Evolutionary conservation across 2,329 filamentous ascomycete genomes (phyloP).

Genomic region (Xenoacremonium recifei): DNA sequence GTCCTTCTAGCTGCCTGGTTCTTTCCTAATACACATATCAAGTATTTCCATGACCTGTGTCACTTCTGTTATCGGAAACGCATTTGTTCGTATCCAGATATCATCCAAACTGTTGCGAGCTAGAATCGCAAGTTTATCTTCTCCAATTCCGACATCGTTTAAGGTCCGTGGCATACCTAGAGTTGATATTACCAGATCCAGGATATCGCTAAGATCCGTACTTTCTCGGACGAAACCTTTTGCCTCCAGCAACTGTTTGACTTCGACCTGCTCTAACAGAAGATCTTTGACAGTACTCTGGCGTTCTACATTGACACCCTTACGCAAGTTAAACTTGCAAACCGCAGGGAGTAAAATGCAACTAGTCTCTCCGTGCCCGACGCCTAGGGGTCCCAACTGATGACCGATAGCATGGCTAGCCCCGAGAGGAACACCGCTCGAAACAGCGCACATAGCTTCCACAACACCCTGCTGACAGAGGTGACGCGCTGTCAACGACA

Average conservation of each 20-base stretch:
- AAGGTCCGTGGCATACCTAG: constrained; percentile 54
- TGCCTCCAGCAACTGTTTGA: not conserved
- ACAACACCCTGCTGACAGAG: constrained; percentile 50
- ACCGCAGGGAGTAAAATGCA: constrained; percentile 48
- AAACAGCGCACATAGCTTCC: constrained; percentile 49
- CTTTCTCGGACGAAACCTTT: not conserved
- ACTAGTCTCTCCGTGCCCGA: constrained; percentile 57
- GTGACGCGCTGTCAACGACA: constrained; percentile 41
- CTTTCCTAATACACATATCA: constrained; percentile 30
- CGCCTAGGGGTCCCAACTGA: constrained; percentile 53
- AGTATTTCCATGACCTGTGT: constrained; percentile 52
- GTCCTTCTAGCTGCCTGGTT: too few relatives aligned
- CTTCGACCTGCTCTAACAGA: constrained; percentile 10
- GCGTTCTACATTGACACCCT: constrained; percentile 28
- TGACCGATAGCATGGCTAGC: constrained; percentile 53
- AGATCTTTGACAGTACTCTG: constrained; percentile 17
- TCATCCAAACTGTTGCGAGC: constrained; percentile 50
- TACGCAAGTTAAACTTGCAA: constrained; percentile 50
- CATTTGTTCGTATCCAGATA: constrained; percentile 49
- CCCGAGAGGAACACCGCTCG: constrained; percentile 41
- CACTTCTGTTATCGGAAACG: constrained; percentile 45
- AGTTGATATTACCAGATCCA: constrained; percentile 49
- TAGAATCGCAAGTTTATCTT: constrained; percentile 45
- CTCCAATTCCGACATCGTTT: constrained; percentile 47
- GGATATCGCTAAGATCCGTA: constrained; percentile 48